Evolutionary conservation across 2,329 filamentous ascomycete genomes (phyloP), one percentile per base, ranked within the genome.

Genomic region (Botrytis cinerea): DNA sequence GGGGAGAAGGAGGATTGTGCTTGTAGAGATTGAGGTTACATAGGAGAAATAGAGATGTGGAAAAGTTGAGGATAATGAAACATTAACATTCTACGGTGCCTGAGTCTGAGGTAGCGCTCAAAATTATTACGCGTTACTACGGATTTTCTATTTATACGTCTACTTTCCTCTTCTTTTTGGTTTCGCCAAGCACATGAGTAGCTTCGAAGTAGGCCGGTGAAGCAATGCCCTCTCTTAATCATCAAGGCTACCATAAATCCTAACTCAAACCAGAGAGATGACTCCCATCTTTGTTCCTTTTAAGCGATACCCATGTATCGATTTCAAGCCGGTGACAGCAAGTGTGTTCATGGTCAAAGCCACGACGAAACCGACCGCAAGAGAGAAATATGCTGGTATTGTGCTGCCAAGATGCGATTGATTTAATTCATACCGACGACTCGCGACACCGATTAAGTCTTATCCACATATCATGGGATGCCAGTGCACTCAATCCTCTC

Each of bases 1-100:
- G 75, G 78, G 2, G 64, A 64, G 8, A 77, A 70, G 60, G 75
- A 73, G 71, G 78, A 80, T 76, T 80, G 79, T 67, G 70, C 60
- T 40, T 72, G 70, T 57, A 48, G 60, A 20, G 70, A 72, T n/a
- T 72, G 66, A 68, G 35, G 18, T 40, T 63, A 38, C 38, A 45
- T 2, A 54, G 25, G 14, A 54, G 12, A 54, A 3, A 54, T 28
- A 2, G 16, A 14, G 22, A n/a, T 8, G 28, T 54, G 1, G 12
- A 12, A 32, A n/a, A 38, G 12, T 40, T 4, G 20, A 67, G n/a
- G 25, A 28, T 51, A 9, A 51, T 18, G 5, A 16, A n/a, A 51
- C 4, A 18, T 20, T 22, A 38, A 51, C 4, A 38, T 8, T 20
- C 5, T 32, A 18, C n/a, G 5, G 35, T n/a, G 22, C 16, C 12